Evolutionary conservation across 1,284 basidiomycete genomes (phyloP).

Genomic region (Pterula multifida): DNA sequence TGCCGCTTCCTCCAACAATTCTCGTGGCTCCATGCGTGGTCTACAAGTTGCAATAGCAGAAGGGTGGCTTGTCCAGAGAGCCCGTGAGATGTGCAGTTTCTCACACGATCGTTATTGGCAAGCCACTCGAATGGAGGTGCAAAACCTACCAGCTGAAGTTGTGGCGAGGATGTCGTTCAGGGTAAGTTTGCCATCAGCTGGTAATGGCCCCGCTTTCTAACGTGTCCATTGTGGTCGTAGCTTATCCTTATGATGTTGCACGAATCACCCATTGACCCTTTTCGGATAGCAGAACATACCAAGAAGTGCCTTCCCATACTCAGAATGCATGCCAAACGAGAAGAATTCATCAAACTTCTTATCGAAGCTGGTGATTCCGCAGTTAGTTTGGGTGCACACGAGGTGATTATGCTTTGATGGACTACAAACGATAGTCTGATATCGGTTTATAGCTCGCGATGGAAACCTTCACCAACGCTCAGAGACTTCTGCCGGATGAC

Average conservation of each 20-base stretch:
- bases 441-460: slow-evolving; percentile 37
- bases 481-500: slow-evolving; percentile 36
- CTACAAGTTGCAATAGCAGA: slow-evolving; percentile 53
- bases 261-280: slow-evolving; percentile 44
- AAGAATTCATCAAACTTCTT: slow-evolving; percentile 45
- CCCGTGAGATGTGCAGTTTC: slow-evolving; percentile 64
- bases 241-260: slow-evolving; percentile 63
- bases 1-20: slow-evolving; percentile 29
- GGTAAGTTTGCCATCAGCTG: slow-evolving; percentile 19
- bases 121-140: slow-evolving; percentile 48
- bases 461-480: slow-evolving; percentile 46
- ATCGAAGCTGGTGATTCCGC: slow-evolving; percentile 60
- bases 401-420: no score
- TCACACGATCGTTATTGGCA: slow-evolving; percentile 62
- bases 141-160: slow-evolving; percentile 32
- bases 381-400: slow-evolving; percentile 37
- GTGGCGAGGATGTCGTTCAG: slow-evolving; percentile 60
- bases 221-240: slow-evolving; percentile 18
- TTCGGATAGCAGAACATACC: slow-evolving; percentile 57
- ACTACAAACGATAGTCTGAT: no score
- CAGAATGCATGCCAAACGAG: slow-evolving; percentile 44
- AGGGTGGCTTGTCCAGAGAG: slow-evolving; percentile 59
- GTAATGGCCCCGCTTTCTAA: slow-evolving; percentile 1
- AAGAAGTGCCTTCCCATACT: slow-evolving; percentile 54
- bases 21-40: slow-evolving; percentile 53